Evolutionary conservation across 2,329 filamentous ascomycete species (phyloP), one percentile per base, ranked within the genome.

Genomic region (Phyllosticta citrichinensis): DNA sequence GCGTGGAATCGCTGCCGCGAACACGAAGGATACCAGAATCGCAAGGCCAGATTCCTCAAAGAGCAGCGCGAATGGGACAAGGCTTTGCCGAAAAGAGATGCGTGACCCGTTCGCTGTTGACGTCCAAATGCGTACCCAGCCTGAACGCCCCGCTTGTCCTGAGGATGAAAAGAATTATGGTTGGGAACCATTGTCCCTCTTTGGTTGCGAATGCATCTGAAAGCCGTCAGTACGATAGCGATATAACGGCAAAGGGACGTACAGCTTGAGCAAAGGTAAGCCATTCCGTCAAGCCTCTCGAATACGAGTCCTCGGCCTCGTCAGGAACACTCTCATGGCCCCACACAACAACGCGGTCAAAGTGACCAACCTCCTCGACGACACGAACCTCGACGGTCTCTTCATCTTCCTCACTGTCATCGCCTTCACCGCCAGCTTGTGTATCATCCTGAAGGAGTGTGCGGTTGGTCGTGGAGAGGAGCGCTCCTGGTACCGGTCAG

Each of bases 311-410:
- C 5, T 76, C 75, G 27, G 79, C 78, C 0, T 79, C 79, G 63
- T 87, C 84, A 5, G 85, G 85, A 56, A 83, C 67, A 0, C 76
- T 73, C 66, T 94, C 91, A 71, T 96, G 91, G 0, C 83, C 86
- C 92, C 92, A 97, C n/a, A 96, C 80, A 2, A 90, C 75, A 57
- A 96, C 72, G 60, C 88, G 80, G 6, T 91, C 84, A 69, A 97
- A 97, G 17, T 79, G 79, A 1, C 84, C 85, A 20, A 85, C 78
- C 52, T 83, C 77, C 57, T 88, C 81, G 66, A 93, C 73, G 1
- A 81, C 75, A 57, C 68, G 72, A 50, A 71, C 66, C 19, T 73
- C 70, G 6, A 68, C 66, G 1, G 30, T 22, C 17, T 55, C 25
- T 2, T 63, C 53, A 0, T 65, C 62, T 4, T 66, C 63, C 4